Conservation (phyloP, 2,329 filamentous ascomycete species). For the Trichoderma afroharzianum region DNA sequence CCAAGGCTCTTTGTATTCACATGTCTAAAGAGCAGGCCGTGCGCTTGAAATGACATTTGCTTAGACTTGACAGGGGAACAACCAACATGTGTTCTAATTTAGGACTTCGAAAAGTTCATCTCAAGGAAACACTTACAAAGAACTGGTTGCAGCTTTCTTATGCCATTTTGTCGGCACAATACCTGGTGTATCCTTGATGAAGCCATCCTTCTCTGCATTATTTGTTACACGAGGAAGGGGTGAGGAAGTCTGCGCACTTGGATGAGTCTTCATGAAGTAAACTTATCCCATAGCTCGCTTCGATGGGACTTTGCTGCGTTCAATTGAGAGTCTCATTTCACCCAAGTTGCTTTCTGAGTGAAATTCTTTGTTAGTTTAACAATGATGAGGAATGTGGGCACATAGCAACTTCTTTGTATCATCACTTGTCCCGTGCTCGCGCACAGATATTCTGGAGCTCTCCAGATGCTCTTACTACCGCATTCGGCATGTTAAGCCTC, state of each 20-base stretch:
- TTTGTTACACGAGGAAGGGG: background rate
- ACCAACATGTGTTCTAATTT: background rate
- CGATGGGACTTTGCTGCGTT: background rate
- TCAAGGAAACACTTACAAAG: background rate
- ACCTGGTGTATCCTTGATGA: background rate
- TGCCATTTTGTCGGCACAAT: background rate
- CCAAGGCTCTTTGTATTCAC: constrained; percentile 9
- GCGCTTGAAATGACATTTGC: background rate
- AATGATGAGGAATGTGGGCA: background rate
- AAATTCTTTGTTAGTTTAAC: background rate
- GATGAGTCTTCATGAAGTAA: background rate
- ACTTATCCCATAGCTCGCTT: background rate
- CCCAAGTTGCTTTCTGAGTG: background rate
- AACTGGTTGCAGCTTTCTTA: background rate
- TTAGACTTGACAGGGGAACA: background rate
- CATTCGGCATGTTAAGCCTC: background rate
- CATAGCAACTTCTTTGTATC: background rate
- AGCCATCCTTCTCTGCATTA: background rate
- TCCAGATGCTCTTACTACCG: background rate
- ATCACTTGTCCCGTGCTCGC: background rate
- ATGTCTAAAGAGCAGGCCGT: background rate
- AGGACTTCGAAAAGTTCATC: background rate
- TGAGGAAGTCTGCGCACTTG: background rate
- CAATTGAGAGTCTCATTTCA: background rate
- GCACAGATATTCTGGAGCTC: background rate